Conservation (phyloP, 1,139 yeast species). For the Candida mesenterica region DNA sequence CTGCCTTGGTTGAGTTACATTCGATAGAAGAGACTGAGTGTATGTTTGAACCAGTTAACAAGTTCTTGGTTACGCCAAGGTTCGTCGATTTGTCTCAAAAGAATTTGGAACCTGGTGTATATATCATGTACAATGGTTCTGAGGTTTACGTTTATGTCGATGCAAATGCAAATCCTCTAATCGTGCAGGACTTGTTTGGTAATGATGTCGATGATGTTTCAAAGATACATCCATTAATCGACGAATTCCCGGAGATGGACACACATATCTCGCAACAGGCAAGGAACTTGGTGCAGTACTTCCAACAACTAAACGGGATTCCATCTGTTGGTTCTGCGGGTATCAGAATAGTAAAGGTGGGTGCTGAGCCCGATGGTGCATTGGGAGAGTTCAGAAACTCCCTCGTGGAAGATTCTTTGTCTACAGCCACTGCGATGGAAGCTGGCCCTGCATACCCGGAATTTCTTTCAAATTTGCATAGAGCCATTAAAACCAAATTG, state of each 20-base stretch:
- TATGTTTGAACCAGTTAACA: conserved; percentile 40
- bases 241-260: conserved; percentile 67
- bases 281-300: conserved; percentile 54
- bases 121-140: conserved; percentile 70
- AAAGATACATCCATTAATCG: conserved; percentile 49
- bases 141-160: conserved; percentile 68
- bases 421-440: conserved; percentile 26
- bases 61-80: conserved; percentile 51
- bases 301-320: conserved; percentile 44
- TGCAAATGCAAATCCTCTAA: conserved; percentile 61
- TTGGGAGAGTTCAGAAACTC: conserved; percentile 57
- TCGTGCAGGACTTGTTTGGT: conserved; percentile 77
- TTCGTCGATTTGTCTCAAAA: conserved; percentile 45
- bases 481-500: conserved; percentile 53
- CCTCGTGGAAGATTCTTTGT: conserved; percentile 67
- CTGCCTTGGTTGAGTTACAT: conserved; percentile 76
- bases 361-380: conserved; percentile 51
- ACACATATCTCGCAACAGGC: conserved; percentile 72
- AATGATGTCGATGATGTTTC: conserved; percentile 39
- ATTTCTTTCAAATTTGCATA: conserved; percentile 60
- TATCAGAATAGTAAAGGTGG: conserved; percentile 63
- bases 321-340: conserved; percentile 35
- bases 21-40: conserved; percentile 58
- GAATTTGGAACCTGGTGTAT: conserved; percentile 71
- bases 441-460: conserved; percentile 59